Evolutionary conservation across 352 stramenopile species (phyloP), one percentile per base, ranked within the genome.

Genomic region (Pythium chondricola): DNA sequence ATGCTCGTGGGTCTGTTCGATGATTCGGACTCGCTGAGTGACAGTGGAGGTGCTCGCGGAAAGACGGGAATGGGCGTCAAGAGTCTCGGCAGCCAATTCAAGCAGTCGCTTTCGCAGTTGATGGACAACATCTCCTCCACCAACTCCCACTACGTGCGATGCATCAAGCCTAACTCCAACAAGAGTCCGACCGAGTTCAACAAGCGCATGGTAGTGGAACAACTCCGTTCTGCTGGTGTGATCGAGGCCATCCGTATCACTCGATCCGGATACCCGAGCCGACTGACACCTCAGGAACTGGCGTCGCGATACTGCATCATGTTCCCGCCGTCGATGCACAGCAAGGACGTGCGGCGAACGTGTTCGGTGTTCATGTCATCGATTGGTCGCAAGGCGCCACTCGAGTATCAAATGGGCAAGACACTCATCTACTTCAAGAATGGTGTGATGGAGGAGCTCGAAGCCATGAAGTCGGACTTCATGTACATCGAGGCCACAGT

Each of bases 341-440:
- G 74, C 50, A 71, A 76, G 18, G 79, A 93, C 16, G 67, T 84
- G 14, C 76, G 78, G 21, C 72, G 77, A 22, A 93, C 82, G 11
- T 95, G 80, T 58, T 73, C 58, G 7, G 58, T 83, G 20, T 91
- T 95, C 56, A 91, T 95, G 82, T 63, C 58, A 13, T 78, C 78
- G 13, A 92, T 93, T 33, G 84, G 83, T 18, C 79, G 82, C 18
- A 86, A 90, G 62, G 76, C 81, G 10, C 83, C 83, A 6, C 56
- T 95, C 16, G 84, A 95, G 58, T 95, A 88, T 39, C 84, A 95
- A 48, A 93, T 95, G 74, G 84, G 84, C 30, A 97, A 97, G 58
- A 97, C 87, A n/a, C 77, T 95, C 16, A 82, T 98, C 17, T 98
- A 97, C 75, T 98, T 98, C 69, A 95, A 95, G 67, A 89, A 92